Conservation (phyloP, 805 yeast genomes). For the Candida rishiriensis region DNA sequence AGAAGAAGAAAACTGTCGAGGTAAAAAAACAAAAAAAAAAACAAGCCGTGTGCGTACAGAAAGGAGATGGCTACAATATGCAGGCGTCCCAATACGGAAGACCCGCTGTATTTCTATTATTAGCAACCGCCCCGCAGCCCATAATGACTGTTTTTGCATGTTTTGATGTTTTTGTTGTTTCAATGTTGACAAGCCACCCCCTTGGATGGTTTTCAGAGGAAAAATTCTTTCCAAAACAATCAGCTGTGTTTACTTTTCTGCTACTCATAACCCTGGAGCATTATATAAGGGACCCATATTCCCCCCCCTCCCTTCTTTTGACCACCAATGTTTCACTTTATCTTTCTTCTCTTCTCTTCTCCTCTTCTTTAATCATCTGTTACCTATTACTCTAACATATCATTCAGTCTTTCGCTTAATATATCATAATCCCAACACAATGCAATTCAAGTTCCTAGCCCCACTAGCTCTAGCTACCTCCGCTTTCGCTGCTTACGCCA, state of each 20-base stretch:
- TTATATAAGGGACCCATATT: not conserved
- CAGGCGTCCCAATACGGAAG: too few species aligned
- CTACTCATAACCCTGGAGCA: not conserved
- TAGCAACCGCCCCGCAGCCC: too few species aligned
- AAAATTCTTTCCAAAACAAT: not conserved
- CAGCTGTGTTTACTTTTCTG: not conserved
- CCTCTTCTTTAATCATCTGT: constrained; percentile 2
- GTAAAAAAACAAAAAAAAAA: too few species aligned
- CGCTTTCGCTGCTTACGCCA: constrained; percentile 43
- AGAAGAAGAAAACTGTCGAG: too few species aligned
- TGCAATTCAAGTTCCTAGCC: constrained; percentile 33
- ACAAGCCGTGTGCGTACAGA: too few species aligned
- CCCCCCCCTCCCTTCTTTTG: not conserved
- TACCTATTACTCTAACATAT: not conserved
- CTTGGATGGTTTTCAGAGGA: too few species aligned
- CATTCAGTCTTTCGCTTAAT: constrained; percentile 29
- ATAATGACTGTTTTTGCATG: too few species aligned
- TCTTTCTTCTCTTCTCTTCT: constrained; percentile 1
- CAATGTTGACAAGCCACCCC: too few species aligned
- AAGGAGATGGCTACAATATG: too few species aligned
- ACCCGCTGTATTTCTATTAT: too few species aligned
- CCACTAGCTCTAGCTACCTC: constrained; percentile 34
- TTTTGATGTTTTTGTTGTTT: too few species aligned
- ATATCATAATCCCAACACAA: constrained; percentile 14
- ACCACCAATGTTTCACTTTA: not conserved